Evolutionary conservation across 2,329 filamentous ascomycete species (phyloP), one percentile per base, ranked within the genome.

Genomic region (Fusarium sterilihyphosum): DNA sequence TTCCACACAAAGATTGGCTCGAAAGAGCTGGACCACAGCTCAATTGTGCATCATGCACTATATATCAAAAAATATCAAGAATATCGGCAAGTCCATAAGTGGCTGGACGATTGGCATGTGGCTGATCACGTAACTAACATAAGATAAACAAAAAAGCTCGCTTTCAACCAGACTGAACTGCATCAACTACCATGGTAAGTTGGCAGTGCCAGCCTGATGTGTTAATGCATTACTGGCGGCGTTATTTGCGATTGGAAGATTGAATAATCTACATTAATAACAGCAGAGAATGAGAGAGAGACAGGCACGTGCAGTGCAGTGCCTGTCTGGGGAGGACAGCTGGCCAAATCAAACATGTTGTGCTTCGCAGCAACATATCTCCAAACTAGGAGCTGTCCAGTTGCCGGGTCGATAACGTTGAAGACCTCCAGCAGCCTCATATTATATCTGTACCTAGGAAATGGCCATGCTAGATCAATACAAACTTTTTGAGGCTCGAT

Each of bases 401-500:
- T 41, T 35, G 43, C 22, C 29, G 35, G 43, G 43, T 57, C 53
- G 31, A 52, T 46, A 40, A 61, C 46, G 56, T 56, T 65, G 38
- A 52, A 54, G 53, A 61, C 57, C 44, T 69, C 31, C n/a, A 53
- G 65, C 72, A 72, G 60, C 65, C 53, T 65, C 62, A 64, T 58
- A 61, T 61, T 60, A 71, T 71, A 65, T 67, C 54, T 80, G 78
- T 80, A 81, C 70, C 70, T 81, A 81, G 77, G 74, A 71, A 71
- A 68, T 71, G 74, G 67, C 71, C 71, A 75, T 76, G 69, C 76
- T 79, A 80, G 77, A 80, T 78, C 61, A 81, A 81, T 81, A 81
- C 72, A 79, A 72, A 53, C 61, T 63, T 72, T 73, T 77, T 54
- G 53, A 33, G 70, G 64, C 65, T 65, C 54, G 56, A 65, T 38